phyloP scores from a whole-genome alignment of 2,329 filamentous ascomycete species.

The Colletotrichum scovillei region DNA sequence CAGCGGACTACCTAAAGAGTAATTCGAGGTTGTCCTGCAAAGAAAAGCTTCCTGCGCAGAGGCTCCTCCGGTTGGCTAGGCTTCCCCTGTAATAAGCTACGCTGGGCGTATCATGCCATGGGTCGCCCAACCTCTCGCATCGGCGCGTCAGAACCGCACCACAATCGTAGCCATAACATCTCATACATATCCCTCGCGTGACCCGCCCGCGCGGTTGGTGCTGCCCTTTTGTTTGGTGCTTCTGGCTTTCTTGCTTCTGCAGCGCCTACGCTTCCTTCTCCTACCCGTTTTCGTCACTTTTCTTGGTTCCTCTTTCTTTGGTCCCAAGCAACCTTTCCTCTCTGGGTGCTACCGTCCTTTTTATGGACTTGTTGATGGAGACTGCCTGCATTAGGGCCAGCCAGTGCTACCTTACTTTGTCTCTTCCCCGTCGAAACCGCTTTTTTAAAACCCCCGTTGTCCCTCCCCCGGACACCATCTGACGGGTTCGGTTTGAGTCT shows the following conservation, averaged over 20 bases:
- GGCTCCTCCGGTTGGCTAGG: conserved; percentile 21
- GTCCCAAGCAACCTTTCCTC: conserved; percentile 14
- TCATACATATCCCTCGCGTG: conserved; percentile 36
- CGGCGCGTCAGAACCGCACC: conserved; percentile 36
- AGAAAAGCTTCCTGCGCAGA: conserved; percentile 21
- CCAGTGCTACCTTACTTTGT: conserved; percentile 23
- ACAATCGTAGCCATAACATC: conserved; percentile 35
- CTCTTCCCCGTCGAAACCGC: conserved; percentile 23
- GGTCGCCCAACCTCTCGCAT: conserved; percentile 32
- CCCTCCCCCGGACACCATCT: conserved; percentile 32
- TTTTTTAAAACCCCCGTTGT: conserved; percentile 26
- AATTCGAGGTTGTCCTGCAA: conserved; percentile 26
- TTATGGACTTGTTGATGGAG: conserved; percentile 25
- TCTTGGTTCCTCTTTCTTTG: conserved; percentile 7
- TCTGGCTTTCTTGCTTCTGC: conserved; percentile 16
- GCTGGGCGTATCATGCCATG: conserved; percentile 31
- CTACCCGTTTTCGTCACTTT: conserved; percentile 32
- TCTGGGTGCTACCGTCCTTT: conserved; percentile 15
- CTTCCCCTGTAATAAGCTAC: conserved; percentile 25
- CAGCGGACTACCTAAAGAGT: background rate
- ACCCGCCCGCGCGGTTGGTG: conserved; percentile 22
- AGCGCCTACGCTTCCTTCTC: conserved; percentile 19
- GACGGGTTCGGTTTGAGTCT: conserved; percentile 24
- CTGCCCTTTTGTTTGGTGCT: background rate
- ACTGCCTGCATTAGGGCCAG: conserved; percentile 34